Base-by-base conservation (phyloP, 1,284 basidiomycete genomes). In the Tremellales sp. region DNA sequence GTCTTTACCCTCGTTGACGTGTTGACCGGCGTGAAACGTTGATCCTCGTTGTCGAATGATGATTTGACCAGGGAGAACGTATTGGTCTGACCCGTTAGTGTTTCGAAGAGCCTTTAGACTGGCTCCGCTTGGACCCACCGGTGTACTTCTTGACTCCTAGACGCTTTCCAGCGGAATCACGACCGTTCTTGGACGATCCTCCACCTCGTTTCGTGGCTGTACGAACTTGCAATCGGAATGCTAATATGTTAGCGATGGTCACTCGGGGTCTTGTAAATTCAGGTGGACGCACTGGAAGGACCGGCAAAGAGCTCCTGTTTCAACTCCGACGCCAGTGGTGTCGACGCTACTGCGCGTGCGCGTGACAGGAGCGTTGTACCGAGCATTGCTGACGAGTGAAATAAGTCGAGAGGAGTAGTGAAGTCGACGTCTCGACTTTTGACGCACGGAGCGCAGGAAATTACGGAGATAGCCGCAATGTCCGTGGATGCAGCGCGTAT, bases 121-220 rank as follows among this genome's bases (percentile, higher is more conserved):
- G n/a, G n/a, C n/a, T n/a, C n/a, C n/a, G n/a, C n/a, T n/a, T n/a
- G 4, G 23, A 72, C 80, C 53, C 61, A 88, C 92, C 89, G 58
- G 89, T 90, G 73, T 89, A 96, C 75, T 89, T 90, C 78, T 97
- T 97, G 39, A 96, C 78, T 62, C 92, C 93, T 41, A 97, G 75
- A 33, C 92, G 84, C 75, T 89, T 86, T 60, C 92, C 92, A 27
- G 89, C 85, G 2, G 89, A 91, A 54, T 88, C 87, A 57, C 92
- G 84, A 60, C 91, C 85, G 70, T 96, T 96, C 70, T 85, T 84
- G 4, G 91, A 86, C 23, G 86, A 88, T 46, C 92, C 92, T 66
- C 92, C 92, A 47, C 90, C 91, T 46, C 89, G 84, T 75, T 97
- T 97, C 48, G 93, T 96, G 40, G 92, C 89, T 21, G 87, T 93